Conservation (phyloP, 805 yeast genomes). For the Metschnikowia lachancei region DNA sequence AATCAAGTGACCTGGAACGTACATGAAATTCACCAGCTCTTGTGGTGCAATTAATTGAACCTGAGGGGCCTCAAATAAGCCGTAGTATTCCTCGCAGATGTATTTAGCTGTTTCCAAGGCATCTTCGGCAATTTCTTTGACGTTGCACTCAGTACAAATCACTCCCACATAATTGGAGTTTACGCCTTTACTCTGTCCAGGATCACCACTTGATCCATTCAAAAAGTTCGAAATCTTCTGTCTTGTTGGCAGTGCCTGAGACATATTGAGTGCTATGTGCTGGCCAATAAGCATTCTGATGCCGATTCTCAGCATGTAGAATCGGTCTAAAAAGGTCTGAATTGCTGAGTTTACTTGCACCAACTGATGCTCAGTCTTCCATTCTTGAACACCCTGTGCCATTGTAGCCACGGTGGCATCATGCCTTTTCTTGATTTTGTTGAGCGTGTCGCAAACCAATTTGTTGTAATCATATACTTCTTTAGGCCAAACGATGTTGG, state of each 20-base stretch:
- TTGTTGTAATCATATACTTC: constrained; percentile 73
- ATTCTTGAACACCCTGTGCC: constrained; percentile 88
- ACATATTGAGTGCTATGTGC: constrained; percentile 77
- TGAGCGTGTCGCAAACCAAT: constrained; percentile 60
- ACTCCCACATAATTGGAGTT: constrained; percentile 78
- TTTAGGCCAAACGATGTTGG: constrained; percentile 62
- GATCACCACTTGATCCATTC: constrained; percentile 28
- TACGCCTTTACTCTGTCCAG: constrained; percentile 11
- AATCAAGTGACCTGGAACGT: constrained; percentile 88
- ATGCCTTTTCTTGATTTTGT: constrained; percentile 75
- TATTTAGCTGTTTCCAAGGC: constrained; percentile 89
- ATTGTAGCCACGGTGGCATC: constrained; percentile 92
- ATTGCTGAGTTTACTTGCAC: constrained; percentile 64
- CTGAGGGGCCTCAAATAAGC: constrained; percentile 80
- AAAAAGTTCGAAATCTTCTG: constrained; percentile 36
- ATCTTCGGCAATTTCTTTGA: constrained; percentile 77
- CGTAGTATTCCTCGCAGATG: constrained; percentile 89
- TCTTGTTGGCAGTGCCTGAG: constrained; percentile 48
- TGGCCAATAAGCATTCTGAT: constrained; percentile 94
- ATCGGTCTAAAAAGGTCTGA: constrained; percentile 78
- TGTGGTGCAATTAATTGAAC: constrained; percentile 75
- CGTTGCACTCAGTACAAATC: constrained; percentile 80
- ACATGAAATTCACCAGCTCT: constrained; percentile 74
- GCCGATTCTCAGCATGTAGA: constrained; percentile 88
- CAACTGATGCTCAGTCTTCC: constrained; percentile 59